A percentile compares a stretch with the other conserved stretches of the same genome.
phyloP scores from a whole-genome alignment of 2,329 filamentous ascomycete species.

The Penicillium freii region DNA sequence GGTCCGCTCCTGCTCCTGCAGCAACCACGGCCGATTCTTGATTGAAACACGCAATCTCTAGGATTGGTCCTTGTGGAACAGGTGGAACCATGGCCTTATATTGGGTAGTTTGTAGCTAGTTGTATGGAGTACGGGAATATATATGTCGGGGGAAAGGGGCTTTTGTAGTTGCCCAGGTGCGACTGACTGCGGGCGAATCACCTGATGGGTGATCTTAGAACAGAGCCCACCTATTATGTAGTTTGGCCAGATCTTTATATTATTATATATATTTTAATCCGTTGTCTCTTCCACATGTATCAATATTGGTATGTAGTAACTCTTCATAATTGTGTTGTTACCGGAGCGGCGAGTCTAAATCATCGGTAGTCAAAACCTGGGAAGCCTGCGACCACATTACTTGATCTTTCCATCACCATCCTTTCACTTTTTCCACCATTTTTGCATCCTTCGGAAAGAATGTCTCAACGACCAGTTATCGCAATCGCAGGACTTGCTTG shows the following conservation, averaged over 20 bases:
- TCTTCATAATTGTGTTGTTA: neutral
- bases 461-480: conserved; percentile 46
- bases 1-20: conserved; percentile 44
- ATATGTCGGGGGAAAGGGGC: neutral
- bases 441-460: conserved; percentile 9
- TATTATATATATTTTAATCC: neutral
- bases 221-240: neutral
- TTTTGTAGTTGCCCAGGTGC: neutral
- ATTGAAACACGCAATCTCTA: conserved; percentile 53
- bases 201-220: neutral
- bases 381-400: neutral
- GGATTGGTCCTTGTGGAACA: neutral
- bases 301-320: neutral
- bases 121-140: neutral
- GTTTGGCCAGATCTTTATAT: neutral
- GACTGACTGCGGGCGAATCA: neutral
- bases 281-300: neutral
- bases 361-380: neutral
- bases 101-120: neutral
- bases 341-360: neutral
- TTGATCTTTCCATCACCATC: conserved; percentile 14
- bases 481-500: conserved; percentile 54
- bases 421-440: neutral
- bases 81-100: neutral
- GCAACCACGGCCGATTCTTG: conserved; percentile 46